phyloP scores from a whole-genome alignment of 805 yeast species.

The Zygotorulaspora florentina region DNA sequence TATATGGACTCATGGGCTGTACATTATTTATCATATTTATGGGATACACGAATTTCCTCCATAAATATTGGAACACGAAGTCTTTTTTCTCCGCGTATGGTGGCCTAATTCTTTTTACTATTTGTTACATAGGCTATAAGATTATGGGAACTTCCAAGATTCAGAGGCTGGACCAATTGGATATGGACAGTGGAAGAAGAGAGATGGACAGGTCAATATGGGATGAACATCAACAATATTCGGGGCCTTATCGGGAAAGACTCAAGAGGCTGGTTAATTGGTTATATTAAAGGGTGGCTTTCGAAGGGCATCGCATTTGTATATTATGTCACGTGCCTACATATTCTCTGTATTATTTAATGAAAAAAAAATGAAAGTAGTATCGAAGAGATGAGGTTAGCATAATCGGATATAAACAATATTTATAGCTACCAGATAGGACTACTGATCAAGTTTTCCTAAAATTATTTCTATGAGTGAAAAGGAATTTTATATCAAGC shows the following conservation, averaged over 20 bases:
- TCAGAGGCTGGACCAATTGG: conserved; percentile 67
- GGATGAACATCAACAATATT: conserved; percentile 61
- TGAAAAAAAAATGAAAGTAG: conserved; percentile 5
- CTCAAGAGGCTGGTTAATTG: conserved; percentile 30
- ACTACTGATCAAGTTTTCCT: background rate
- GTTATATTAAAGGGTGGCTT: conserved; percentile 24
- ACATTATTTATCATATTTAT: conserved; percentile 47
- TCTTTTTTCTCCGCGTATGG: conserved; percentile 65
- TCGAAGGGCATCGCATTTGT: background rate
- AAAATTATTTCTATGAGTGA: conserved; percentile 15
- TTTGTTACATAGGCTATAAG: conserved; percentile 53
- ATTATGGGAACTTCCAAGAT: conserved; percentile 57
- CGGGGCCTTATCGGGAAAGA: conserved; percentile 32
- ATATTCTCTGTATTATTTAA: background rate
- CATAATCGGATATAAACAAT: background rate
- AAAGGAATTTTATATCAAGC: conserved; percentile 12
- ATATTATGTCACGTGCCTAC: background rate
- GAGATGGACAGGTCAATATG: conserved; percentile 77
- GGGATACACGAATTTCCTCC: conserved; percentile 60
- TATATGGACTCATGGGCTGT: conserved; percentile 57
- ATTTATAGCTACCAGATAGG: background rate
- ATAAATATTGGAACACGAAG: conserved; percentile 56
- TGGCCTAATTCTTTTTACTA: conserved; percentile 48
- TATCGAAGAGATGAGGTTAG: conserved; percentile 12
- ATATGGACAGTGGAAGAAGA: conserved; percentile 78